These are phyloP conservation scores for Coemansia sp. DNA, from an alignment of 192 early-diverging fungal species.

Conservation along the genomic window DNA sequence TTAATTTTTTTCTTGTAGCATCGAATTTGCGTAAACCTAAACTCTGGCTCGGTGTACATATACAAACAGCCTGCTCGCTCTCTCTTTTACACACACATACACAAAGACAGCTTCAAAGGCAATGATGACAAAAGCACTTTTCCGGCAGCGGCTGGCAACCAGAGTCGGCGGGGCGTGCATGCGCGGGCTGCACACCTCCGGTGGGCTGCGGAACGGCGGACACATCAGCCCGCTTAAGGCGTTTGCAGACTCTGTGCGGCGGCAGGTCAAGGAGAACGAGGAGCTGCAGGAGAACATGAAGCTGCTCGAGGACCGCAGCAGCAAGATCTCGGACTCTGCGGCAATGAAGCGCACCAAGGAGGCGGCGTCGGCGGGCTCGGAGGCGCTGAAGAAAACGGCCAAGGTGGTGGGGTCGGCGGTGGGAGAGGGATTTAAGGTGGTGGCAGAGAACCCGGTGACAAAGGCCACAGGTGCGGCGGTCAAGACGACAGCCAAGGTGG, in stretches of 20 bases:
- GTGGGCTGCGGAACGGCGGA: conserved; percentile 28
- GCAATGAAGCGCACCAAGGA: conserved; percentile 84
- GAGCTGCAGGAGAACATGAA: conserved; percentile 91
- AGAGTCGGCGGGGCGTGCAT: neutral
- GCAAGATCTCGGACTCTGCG: conserved; percentile 80
- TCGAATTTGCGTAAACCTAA: too few species aligned
- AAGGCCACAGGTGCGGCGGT: conserved; percentile 74
- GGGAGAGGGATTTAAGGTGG: conserved; percentile 62
- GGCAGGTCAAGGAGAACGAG: conserved; percentile 92
- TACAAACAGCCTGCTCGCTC: too few species aligned
- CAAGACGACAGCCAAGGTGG: conserved; percentile 58
- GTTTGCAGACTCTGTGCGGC: conserved; percentile 86
- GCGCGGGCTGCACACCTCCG: conserved; percentile 33
- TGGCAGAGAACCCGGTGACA: conserved; percentile 70
- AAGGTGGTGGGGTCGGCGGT: conserved; percentile 63
- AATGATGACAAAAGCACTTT: conserved; percentile 25
- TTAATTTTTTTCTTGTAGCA: neutral
- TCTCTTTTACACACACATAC: neutral
- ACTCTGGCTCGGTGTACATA: too few species aligned
- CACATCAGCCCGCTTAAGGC: conserved; percentile 63
- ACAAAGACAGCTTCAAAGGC: neutral
- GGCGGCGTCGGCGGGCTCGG: conserved; percentile 53
- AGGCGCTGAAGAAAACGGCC: conserved; percentile 67
- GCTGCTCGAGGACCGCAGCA: conserved; percentile 77
- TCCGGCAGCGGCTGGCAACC: conserved; percentile 12